Evolutionary conservation across 2,329 filamentous ascomycete species (phyloP).

Genomic region (Fusarium tjaetaba): DNA sequence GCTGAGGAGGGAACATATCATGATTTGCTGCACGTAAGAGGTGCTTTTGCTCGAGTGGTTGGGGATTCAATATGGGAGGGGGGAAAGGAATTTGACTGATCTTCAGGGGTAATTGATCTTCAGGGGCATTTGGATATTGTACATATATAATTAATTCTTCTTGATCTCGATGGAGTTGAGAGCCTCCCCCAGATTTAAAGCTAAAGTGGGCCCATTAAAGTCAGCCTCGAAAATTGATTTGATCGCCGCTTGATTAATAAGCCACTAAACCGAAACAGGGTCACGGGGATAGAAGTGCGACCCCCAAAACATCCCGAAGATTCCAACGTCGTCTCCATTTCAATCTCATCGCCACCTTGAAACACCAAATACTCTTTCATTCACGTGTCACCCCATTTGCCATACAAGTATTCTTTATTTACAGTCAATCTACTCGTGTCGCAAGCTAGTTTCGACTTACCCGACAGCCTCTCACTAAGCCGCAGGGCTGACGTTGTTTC

Average conservation of each 20-base stretch:
- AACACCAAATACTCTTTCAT: not conserved
- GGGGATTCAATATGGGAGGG: conserved; percentile 42
- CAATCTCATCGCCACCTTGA: conserved; percentile 13
- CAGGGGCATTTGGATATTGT: not conserved
- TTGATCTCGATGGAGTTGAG: not conserved
- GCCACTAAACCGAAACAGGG: not conserved
- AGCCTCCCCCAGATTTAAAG: conserved; percentile 9
- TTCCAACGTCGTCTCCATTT: conserved; percentile 14
- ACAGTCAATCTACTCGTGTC: not conserved
- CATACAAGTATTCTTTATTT: not conserved
- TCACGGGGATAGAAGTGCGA: conserved; percentile 25
- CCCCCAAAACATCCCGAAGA: conserved; percentile 33
- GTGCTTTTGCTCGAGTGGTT: conserved; percentile 61
- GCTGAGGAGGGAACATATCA: conserved; percentile 75
- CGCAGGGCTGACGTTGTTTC: not conserved
- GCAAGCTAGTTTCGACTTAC: not conserved
- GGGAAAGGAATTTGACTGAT: not conserved
- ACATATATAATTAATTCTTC: not conserved
- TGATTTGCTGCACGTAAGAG: conserved; percentile 60
- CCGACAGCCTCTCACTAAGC: not conserved
- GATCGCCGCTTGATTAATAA: conserved; percentile 13
- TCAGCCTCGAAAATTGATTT: not conserved
- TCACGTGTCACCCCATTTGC: not conserved
- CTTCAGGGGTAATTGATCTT: not conserved
- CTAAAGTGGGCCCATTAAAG: not conserved